These are phyloP conservation scores for Davidsoniella eucalypti DNA, from an alignment of 2,329 filamentous ascomycete species.

Conservation along the genomic window DNA sequence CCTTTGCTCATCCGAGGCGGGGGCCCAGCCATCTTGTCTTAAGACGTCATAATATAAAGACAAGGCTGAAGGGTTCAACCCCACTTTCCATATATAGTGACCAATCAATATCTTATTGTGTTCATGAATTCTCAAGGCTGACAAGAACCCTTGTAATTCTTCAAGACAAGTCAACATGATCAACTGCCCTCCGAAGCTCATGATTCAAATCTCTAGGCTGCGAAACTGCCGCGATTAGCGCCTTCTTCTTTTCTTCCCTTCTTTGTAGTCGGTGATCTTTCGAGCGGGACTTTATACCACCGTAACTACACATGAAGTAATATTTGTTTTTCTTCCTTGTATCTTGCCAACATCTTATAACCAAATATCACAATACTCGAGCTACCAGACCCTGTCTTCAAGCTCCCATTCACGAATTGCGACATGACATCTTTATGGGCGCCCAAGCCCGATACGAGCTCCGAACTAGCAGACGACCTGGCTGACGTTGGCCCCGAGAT, in stretches of 20 bases:
- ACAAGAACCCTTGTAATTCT: not conserved
- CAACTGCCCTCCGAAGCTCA: too few species aligned
- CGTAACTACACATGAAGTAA: not conserved
- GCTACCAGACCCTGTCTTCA: not conserved
- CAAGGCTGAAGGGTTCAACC: too few species aligned
- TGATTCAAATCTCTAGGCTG: too few species aligned
- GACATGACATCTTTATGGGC: not conserved
- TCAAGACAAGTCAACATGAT: too few species aligned
- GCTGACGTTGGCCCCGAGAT: conserved; percentile 5
- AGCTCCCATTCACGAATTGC: not conserved
- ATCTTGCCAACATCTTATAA: not conserved
- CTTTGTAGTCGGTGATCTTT: not conserved
- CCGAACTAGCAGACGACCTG: conserved; percentile 3
- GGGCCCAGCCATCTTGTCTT: too few species aligned
- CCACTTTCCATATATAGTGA: too few species aligned
- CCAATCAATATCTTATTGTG: not conserved
- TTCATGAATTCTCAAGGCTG: not conserved
- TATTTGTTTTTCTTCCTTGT: not conserved
- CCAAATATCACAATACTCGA: too few species aligned
- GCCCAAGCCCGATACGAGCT: too few species aligned
- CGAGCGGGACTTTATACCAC: not conserved
- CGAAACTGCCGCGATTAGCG: too few species aligned
- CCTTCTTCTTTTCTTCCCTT: not conserved
- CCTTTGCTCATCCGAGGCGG: too few species aligned
- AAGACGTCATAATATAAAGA: too few species aligned